Conservation (phyloP, 352 stramenopile species). For the Peronospora destructor region DNA sequence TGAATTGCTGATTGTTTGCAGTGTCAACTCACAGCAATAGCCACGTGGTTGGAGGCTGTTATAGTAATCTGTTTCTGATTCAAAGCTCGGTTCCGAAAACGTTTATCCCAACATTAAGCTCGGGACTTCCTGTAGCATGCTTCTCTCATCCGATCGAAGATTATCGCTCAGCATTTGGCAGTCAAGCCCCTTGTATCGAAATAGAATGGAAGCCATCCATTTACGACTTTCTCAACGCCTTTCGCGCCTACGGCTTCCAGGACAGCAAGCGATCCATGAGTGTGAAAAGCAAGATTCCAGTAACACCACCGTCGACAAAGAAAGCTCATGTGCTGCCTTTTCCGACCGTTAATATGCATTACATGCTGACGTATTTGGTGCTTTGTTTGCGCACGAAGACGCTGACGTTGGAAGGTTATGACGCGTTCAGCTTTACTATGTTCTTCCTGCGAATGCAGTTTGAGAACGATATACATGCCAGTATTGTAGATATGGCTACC, state of each 20-base stretch:
- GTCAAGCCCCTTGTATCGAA: slow-evolving; percentile 26
- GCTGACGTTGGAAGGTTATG: slow-evolving; percentile 59
- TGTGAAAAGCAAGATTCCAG: slow-evolving; percentile 64
- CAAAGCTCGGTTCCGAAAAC: slow-evolving; percentile 19
- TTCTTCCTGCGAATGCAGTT: slow-evolving; percentile 86
- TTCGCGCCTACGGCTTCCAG: slow-evolving; percentile 72
- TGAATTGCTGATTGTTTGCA: slow-evolving; percentile 22
- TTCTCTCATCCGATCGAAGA: slow-evolving; percentile 51
- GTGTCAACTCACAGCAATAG: slow-evolving; percentile 67
- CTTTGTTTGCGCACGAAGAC: slow-evolving; percentile 58
- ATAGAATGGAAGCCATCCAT: slow-evolving; percentile 70
- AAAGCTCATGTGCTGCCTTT: slow-evolving; percentile 35
- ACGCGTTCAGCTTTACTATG: slow-evolving; percentile 80
- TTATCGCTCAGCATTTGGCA: slow-evolving; percentile 34
- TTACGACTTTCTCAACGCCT: slow-evolving; percentile 71
- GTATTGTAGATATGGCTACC: slow-evolving; percentile 69
- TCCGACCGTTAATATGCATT: slow-evolving; percentile 76
- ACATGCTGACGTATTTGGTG: slow-evolving; percentile 70
- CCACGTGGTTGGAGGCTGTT: slow-evolving; percentile 61
- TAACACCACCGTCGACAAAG: slow-evolving; percentile 27
- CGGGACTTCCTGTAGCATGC: slow-evolving; percentile 40
- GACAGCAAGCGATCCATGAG: slow-evolving; percentile 83
- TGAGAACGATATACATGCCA: slow-evolving; percentile 58
- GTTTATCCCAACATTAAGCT: slow-evolving; percentile 23
- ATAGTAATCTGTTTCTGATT: slow-evolving; percentile 64